Evolutionary conservation across 805 yeast species (phyloP), one percentile per base, ranked within the genome.

Genomic region (Nakazawaea laoshanensis): DNA sequence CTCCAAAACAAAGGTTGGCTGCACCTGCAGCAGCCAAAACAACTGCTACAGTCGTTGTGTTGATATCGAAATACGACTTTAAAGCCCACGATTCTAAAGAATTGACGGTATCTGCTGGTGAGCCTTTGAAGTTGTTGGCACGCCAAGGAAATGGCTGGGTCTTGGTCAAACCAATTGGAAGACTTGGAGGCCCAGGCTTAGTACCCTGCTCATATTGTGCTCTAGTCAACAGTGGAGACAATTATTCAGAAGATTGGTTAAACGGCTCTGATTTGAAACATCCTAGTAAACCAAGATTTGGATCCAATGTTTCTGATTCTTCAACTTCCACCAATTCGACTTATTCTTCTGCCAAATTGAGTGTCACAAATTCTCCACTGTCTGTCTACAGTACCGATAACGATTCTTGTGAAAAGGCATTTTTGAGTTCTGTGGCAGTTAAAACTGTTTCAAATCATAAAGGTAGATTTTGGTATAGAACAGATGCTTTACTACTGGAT

Each of bases 131-230:
- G 44, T 48, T 74, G 14, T 39, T 72, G 4, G 66, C 66, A 32
- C 50, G 66, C 25, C 60, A 57, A 26, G 66, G 66, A 1, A 63
- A 66, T 42, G 80, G 77, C 2, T 71, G 77, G 76, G 48, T 73
- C 2, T 47, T 70, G 27, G 80, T 70, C 7, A 71, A 72, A 46
- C 65, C 70, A n/a, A 61, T 74, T 21, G 70, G 68, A 26, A 57
- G 63, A 37, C 37, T 69, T 19, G 49, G 57, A 4, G 49, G 47
- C 4, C 65, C 70, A 1, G 79, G 79, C 1, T 50, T 73, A 36
- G 61, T 74, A 2, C 79, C 79, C 1, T 65, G 71, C 2, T 54
- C 61, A 22, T 67, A 65, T 43, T 38, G 40, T 21, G 14, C 30
- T 13, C 5, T 32, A 12, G 36, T 32, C 7, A 27, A 30, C 11